Evolutionary conservation across 176 grass and related monocot species (phyloP), one percentile per base, ranked within the genome.

Genomic region (Cenchrus fungigraminus): DNA sequence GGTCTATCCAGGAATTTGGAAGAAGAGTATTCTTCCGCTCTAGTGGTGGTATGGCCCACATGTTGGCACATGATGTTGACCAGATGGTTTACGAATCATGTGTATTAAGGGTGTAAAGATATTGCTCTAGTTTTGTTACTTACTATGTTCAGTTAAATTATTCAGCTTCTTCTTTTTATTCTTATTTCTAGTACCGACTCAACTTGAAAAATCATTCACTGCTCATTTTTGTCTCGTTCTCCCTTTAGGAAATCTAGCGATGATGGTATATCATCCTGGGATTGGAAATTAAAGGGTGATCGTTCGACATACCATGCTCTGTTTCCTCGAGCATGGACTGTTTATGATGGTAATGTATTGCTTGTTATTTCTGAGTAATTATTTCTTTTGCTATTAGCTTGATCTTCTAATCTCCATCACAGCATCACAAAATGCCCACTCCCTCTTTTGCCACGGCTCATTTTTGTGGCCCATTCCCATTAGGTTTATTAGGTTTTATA

Each of bases 261-360:
- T 80, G 85, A 87, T 73, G 93, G 95, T 72, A 93, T 98, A 88
- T 98, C 93, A 85, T 93, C 93, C 44, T 98, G 95, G 95, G 93
- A 95, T 68, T 98, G 95, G 95, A 98, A 98, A 81, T 79, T 98
- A 81, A 93, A 70, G 84, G 95, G 95, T 19, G 93, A 95, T 71
- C 95, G 87, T 79, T 98, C 95, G 17, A 98, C 95, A 79, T 98
- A 98, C 67, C 95, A 98, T 83, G 95, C 95, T 85, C 91, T 98
- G 61, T 98, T 98, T 83, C 95, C 95, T 86, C 90, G 95, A 80
- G 95, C 93, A 44, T 98, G 95, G 95, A 98, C 93, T 66, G 89
- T 98, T 80, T 98, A 98, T 90, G 95, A 98, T 87, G 95, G 95
- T 98, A 95, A 59, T 65, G 37, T 40, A 4, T 61, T 89, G 83